A percentile compares a stretch with the other conserved stretches of the same genome.
Conservation (phyloP, 2,329 filamentous ascomycete genomes). For the Fonsecaea nubica region DNA sequence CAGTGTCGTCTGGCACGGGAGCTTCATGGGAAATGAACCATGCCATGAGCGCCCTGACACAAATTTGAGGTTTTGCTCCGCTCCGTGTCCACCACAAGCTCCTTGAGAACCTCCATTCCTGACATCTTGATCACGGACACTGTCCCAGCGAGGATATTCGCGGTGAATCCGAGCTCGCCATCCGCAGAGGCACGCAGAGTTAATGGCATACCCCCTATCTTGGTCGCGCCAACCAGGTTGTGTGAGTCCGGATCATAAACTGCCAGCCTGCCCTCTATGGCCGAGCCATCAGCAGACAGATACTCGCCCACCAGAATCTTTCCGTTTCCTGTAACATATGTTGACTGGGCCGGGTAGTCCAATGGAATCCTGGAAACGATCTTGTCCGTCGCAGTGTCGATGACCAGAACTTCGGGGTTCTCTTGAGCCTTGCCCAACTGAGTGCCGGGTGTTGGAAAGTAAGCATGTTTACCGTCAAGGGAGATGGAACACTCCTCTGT, state of each 20-base stretch:
- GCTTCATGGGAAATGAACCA: constrained; percentile 5
- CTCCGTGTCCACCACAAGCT: constrained; percentile 10
- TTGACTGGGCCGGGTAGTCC: neutral
- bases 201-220: constrained; percentile 4
- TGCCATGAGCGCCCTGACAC: constrained; percentile 13
- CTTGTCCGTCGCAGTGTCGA: constrained; percentile 12
- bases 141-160: constrained; percentile 2
- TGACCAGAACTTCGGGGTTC: constrained; percentile 6
- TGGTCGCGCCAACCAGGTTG: neutral
- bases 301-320: constrained; percentile 5
- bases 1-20: neutral
- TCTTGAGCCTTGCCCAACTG: neutral
- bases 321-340: constrained; percentile 7
- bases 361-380: neutral
- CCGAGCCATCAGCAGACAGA: neutral
- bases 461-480: neutral
- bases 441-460: constrained; percentile 9
- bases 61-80: neutral
- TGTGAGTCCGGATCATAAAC: neutral
- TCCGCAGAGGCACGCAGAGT: constrained; percentile 1
- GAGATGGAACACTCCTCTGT: constrained; percentile 14
- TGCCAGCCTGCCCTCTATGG: neutral
- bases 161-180: constrained; percentile 8
- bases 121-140: constrained; percentile 6
- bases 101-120: neutral